Base-by-base conservation (phyloP, 2,329 filamentous ascomycete genomes). In the Pseudocercospora vitis region DNA sequence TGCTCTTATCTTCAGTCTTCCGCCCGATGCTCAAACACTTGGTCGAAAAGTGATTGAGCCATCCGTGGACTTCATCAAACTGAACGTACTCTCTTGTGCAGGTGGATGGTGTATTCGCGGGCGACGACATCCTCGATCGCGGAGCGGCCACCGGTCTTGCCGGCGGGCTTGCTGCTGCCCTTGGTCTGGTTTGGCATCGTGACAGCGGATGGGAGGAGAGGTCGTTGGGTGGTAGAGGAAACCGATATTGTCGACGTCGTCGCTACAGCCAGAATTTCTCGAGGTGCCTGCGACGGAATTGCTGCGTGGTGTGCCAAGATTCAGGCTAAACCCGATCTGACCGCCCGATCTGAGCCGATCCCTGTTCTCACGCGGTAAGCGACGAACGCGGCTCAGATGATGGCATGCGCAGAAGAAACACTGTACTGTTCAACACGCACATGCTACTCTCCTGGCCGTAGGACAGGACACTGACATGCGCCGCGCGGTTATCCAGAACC, bases 31-130 rank as follows among this genome's bases (percentile, higher is more conserved):
- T 53, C n/a, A n/a, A n/a, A n/a, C n/a, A n/a, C n/a, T n/a, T n/a
- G n/a, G n/a, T n/a, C n/a, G n/a, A n/a, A n/a, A n/a, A n/a, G n/a
- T n/a, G n/a, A n/a, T n/a, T n/a, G n/a, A 77, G 63, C 75, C 80
- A 74, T 80, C 76, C 74, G 75, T 84, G 82, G 81, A 85, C 82
- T 85, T 85, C 82, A 85, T 82, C 75, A 85, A 85, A 85, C 82
- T 82, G 81, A 83, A 78, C 88, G 77, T 91, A 95, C 89, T 81
- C 92, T 88, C 89, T 96, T 97, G 89, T 99, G 94, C 72, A 99
- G 82, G 86, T 99, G 92, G 82, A 99, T 97, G 79, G 94, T 99
- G 87, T 99, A 99, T 84, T 99, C 95, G 85, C 94, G 90, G 73
- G 94, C 87, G 78, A 99, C 92, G 76, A 99, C 95, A 81, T 99